These are phyloP conservation scores for Coffea canephora DNA, from an alignment of 257 asterid species.

Conservation along the genomic window DNA sequence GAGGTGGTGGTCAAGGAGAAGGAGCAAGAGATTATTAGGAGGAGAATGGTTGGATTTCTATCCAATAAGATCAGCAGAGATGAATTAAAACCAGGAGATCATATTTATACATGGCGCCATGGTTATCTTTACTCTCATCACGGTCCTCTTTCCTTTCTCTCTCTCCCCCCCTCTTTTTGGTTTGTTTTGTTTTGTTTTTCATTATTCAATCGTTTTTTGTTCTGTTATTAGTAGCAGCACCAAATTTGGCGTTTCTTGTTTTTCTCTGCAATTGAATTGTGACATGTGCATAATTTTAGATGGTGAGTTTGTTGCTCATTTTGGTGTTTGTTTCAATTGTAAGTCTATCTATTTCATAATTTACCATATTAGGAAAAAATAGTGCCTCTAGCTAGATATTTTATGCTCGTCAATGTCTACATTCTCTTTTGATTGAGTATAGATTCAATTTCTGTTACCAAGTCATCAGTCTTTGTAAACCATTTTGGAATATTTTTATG, in stretches of 20 bases:
- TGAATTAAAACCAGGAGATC: conserved; percentile 74
- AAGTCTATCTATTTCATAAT: too few relatives aligned
- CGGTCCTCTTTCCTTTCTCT: conserved; percentile 31
- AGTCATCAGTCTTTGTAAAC: too few relatives aligned
- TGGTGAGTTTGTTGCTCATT: not conserved
- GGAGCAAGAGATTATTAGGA: not conserved
- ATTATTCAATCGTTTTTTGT: not conserved
- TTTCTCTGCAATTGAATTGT: not conserved
- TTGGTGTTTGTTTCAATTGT: not conserved
- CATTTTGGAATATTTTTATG: too few relatives aligned
- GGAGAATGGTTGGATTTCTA: conserved; percentile 47
- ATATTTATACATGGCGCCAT: conserved; percentile 85
- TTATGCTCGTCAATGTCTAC: too few relatives aligned
- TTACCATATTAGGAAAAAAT: too few relatives aligned
- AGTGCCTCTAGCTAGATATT: too few relatives aligned
- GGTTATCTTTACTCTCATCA: conserved; percentile 80
- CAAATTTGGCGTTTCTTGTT: too few relatives aligned
- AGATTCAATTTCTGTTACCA: too few relatives aligned
- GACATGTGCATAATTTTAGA: not conserved
- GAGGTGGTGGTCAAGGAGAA: not conserved
- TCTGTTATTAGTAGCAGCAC: too few relatives aligned
- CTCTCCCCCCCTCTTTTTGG: not conserved
- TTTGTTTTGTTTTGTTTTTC: not conserved
- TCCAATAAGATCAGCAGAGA: conserved; percentile 61
- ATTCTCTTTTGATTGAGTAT: too few relatives aligned